phyloP scores from a whole-genome alignment of 2,329 filamentous ascomycete genomes.

The Diaporthe eres region DNA sequence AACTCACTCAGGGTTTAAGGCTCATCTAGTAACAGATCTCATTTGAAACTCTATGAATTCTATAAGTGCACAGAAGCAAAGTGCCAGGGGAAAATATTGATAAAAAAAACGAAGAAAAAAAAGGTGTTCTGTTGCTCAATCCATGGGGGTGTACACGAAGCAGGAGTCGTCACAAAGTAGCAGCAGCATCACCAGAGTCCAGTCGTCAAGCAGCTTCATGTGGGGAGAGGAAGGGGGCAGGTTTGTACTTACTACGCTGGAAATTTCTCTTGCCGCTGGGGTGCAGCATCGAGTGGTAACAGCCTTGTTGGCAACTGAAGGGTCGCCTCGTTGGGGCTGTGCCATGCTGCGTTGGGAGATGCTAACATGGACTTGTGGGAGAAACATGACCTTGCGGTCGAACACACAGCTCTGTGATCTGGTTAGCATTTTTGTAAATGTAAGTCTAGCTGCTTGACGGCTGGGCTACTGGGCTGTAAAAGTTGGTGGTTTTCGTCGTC shows the following conservation, averaged over 20 bases:
- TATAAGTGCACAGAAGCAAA: too few species aligned
- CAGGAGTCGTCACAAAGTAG: background rate
- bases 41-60: too few species aligned
- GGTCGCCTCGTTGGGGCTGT: background rate
- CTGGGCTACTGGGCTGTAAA: background rate
- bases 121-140: background rate
- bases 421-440: background rate
- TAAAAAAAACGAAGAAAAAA: background rate
- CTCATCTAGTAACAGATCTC: background rate
- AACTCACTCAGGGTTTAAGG: background rate
- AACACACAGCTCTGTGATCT: background rate
- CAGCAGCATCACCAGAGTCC: slow-evolving; percentile 1
- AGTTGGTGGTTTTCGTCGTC: background rate
- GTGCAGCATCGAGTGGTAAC: background rate
- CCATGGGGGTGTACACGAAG: background rate
- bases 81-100: background rate
- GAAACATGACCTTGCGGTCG: background rate
- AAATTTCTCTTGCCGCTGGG: background rate
- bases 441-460: background rate
- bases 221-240: background rate
- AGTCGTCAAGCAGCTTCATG: slow-evolving; percentile 11
- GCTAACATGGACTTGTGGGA: background rate
- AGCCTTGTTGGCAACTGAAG: background rate
- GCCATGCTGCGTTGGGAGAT: background rate
- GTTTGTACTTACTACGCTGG: background rate